These are phyloP conservation scores for Dryas integrifolia DNA, from an alignment of 331 rosid genomes.

Conservation along the genomic window DNA sequence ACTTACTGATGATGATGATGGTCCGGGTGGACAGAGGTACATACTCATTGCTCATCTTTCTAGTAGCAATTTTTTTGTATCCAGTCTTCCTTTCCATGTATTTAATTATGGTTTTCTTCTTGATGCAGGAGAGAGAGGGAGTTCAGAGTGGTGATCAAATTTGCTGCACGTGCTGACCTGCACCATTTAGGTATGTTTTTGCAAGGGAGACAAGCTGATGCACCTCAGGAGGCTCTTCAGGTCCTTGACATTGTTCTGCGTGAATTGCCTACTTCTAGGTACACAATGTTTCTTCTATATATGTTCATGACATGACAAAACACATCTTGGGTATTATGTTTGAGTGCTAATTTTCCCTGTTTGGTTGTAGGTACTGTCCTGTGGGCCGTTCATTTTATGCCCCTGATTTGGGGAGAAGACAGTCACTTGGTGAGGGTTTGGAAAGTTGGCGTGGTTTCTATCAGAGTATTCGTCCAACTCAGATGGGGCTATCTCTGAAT, in stretches of 20 bases:
- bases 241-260: slow-evolving; percentile 92
- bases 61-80: neutral
- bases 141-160: slow-evolving; percentile 75
- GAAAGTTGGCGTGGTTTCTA: slow-evolving; percentile 99
- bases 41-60: neutral
- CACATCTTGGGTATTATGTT: neutral
- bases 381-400: slow-evolving; percentile 93
- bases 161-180: slow-evolving; percentile 90
- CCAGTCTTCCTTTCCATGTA: neutral
- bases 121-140: slow-evolving; percentile 74
- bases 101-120: slow-evolving; percentile 1
- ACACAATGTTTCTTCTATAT: neutral
- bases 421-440: slow-evolving; percentile 88
- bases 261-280: slow-evolving; percentile 85
- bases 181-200: slow-evolving; percentile 91
- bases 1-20: slow-evolving; percentile 85
- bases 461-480: slow-evolving; percentile 97
- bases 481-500: slow-evolving; percentile 89
- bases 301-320: neutral
- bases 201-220: slow-evolving; percentile 90
- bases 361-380: slow-evolving; percentile 63
- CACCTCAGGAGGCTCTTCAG: slow-evolving; percentile 96
- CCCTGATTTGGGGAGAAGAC: slow-evolving; percentile 76
- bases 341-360: slow-evolving; percentile 9
- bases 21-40: slow-evolving; percentile 77